Base-by-base conservation (phyloP, 208 protist genomes). In the Trypanosoma boissoni region DNA sequence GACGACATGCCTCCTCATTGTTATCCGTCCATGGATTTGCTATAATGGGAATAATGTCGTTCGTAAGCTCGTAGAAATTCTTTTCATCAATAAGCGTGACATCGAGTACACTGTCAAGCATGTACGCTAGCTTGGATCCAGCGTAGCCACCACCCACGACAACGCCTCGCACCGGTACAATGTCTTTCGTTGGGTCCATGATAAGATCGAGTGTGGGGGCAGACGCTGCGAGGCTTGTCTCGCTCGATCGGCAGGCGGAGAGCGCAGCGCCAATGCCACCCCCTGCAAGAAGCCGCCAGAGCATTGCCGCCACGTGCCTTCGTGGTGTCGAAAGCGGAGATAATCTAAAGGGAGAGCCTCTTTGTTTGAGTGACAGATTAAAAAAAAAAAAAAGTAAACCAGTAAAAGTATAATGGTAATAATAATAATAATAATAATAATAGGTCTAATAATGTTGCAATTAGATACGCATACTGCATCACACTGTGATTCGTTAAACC, bases 81-180 rank as follows among this genome's bases (percentile, higher is more conserved):
- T 96, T 96, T 50, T 86, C 78, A 56, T 96, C 89, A 44, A 96
- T 83, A 37, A 91, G 60, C 10, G 83, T 92, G 36, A 92, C 72
- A 59, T 89, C 72, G 56, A 96, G 87, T 46, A 94, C 80, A 70
- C 83, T 91, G 66, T 96, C 89, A 26, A 96, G 68, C 63, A 85
- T 73, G 56, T 83, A 91, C 31, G 86, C 86, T 41, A 91, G 60
- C 34, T 73, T 75, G 21, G 72, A 67, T n/a, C 89, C 89, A 2
- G 80, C 62, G 64, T 90, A 92, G 8, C 89, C 89, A 46, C 89
- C 89, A 18, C 89, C 89, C 3, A 96, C 72, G 18, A 96, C 67
- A 37, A 96, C 86, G 32, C 76, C 79, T 10, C 79, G 76, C 20
- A 93, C 71, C 2, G 86, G 82, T 5, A 72, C 58, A 41, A 88